Evolutionary conservation across 2,329 filamentous ascomycete species (phyloP), one percentile per base, ranked within the genome.

Genomic region (Claviceps cyperi): DNA sequence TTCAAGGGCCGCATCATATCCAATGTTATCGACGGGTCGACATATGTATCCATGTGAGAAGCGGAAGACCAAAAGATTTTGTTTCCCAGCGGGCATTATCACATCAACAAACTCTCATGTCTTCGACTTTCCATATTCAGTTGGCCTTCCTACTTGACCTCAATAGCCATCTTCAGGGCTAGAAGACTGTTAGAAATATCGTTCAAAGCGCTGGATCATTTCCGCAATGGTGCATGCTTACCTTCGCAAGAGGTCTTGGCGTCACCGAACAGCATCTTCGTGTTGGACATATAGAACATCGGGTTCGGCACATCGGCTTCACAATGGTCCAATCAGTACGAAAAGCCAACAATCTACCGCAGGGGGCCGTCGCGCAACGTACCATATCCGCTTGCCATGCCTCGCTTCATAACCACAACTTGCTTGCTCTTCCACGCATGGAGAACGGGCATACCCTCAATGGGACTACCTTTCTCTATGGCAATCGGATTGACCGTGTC

Each of bases 341-440:
- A 32, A 32, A 32, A 11, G 28, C 28, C 28, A 32, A 32, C 8
- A 32, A 11, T 32, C 28, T 9, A 32, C 28, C 28, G 9, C 28
- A 4, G 28, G 9, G 9, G 28, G 28, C 28, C 28, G 4, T 15
- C 13, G 35, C 21, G 17, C 22, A 32, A 68, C 78, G 68, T 59
- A 84, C 82, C 86, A 65, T 94, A 94, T 54, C 88, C 88, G 62
- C 84, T 90, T 5, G 84, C 83, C 83, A 94, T 83, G 47, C 88
- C 83, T 52, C 89, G 74, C 76, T 95, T 95, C 89, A 95, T 94
- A 11, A 95, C 84, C 49, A 95, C 78, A 1, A 92, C 86, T 62
- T 91, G 83, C 72, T 94, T 94, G 60, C 84, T 89, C 80, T 94
- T 94, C 86, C 89, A 94, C 5, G 86, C 89, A 55, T 94, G 86